A percentile compares a stretch with the other conserved stretches of the same genome.
These are phyloP conservation scores for Mallotus japonicus DNA, from an alignment of 441 rosid genomes.

Conservation along the genomic window DNA sequence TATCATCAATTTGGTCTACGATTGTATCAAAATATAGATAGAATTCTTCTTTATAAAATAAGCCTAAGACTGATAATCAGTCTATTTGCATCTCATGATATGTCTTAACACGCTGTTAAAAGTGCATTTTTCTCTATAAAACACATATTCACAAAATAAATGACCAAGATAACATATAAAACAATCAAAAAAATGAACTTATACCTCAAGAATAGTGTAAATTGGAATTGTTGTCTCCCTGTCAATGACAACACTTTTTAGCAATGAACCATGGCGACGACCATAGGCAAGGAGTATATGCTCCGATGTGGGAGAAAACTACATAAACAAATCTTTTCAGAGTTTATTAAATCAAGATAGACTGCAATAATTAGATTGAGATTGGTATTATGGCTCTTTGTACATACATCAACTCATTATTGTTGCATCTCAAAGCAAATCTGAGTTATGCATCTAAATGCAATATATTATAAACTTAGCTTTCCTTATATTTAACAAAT, in stretches of 20 bases:
- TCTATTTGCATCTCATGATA: not conserved
- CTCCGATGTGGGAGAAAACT: conserved; percentile 88
- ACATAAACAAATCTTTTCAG: conserved; percentile 18
- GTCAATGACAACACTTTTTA: conserved; percentile 68
- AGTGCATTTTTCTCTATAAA: not conserved
- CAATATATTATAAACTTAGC: not conserved
- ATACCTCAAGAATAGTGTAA: conserved; percentile 82
- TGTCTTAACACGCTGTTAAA: not conserved
- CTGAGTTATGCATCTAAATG: not conserved
- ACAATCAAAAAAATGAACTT: not conserved
- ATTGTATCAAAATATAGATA: not conserved
- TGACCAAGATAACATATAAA: not conserved
- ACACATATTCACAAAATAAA: not conserved
- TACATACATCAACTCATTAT: not conserved
- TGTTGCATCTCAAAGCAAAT: not conserved
- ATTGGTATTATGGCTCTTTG: not conserved
- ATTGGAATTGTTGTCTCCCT: conserved; percentile 63
- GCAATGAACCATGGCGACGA: conserved; percentile 74
- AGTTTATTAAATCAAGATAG: not conserved
- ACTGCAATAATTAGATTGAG: not conserved
- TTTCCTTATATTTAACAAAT: not conserved
- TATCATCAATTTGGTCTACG: not conserved
- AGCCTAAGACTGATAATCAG: not conserved
- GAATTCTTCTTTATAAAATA: not conserved
- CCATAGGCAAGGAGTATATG: conserved; percentile 82